phyloP scores from a whole-genome alignment of 768 basidiomycete genomes.

The Clavaria fumosa region DNA sequence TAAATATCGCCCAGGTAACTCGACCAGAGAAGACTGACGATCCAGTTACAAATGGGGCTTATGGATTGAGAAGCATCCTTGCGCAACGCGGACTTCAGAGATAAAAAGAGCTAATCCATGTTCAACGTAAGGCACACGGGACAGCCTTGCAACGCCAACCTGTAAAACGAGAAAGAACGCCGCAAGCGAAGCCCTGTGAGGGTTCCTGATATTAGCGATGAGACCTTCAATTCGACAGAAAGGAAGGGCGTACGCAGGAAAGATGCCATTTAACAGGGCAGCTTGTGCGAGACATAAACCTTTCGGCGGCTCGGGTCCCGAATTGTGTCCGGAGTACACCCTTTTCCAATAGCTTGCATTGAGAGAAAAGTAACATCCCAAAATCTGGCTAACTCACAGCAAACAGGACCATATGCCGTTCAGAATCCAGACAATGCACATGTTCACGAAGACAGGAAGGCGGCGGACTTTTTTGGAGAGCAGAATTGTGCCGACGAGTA shows the following conservation, averaged over 20 bases:
- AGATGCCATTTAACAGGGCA: too few relatives aligned
- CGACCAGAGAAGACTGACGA: not conserved
- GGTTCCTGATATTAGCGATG: not conserved
- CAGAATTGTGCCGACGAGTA: constrained; percentile 25
- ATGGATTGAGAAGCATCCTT: not conserved
- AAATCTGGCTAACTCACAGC: too few relatives aligned
- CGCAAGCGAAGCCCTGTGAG: not conserved
- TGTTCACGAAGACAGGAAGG: constrained; percentile 31
- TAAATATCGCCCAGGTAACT: not conserved
- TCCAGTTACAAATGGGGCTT: not conserved
- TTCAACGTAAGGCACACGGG: not conserved
- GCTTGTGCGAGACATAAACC: not conserved
- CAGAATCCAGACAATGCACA: constrained; percentile 30
- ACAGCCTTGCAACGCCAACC: not conserved
- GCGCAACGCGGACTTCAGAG: not conserved
- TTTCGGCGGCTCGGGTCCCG: not conserved
- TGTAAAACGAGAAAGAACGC: not conserved
- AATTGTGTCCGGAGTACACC: not conserved
- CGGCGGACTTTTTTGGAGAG: constrained; percentile 28
- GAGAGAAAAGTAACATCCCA: too few relatives aligned
- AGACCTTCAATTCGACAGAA: not conserved
- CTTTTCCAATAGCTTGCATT: too few relatives aligned
- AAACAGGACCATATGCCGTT: constrained; percentile 29
- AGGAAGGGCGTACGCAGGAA: not conserved
- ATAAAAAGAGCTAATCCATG: not conserved